Percentiles rank a stretch among this genome's conserved stretches.
Evolutionary conservation across 1,139 yeast species (phyloP).

Genomic region (Hemisphaericaspora subhashii): DNA sequence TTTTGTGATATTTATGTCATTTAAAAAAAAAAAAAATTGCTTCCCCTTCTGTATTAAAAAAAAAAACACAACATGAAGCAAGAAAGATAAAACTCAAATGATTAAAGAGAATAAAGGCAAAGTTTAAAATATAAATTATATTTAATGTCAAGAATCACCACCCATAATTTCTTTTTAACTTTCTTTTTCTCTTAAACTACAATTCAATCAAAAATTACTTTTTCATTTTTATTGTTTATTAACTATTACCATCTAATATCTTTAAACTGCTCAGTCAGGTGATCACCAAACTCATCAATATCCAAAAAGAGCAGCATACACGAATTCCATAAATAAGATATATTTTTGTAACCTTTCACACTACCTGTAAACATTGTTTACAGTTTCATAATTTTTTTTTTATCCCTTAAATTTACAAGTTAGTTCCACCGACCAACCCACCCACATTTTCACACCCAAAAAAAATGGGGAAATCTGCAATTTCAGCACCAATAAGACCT

Average conservation of each 20-base stretch:
- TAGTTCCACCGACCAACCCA: neutral
- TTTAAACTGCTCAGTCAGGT: neutral
- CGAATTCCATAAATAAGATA: too few species aligned
- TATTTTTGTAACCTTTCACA: neutral
- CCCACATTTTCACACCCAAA: neutral
- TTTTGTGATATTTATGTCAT: neutral
- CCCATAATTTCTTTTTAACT: constrained; percentile 1
- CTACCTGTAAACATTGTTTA: neutral
- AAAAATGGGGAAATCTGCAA: constrained; percentile 13
- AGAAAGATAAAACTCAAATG: neutral
- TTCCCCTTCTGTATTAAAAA: neutral
- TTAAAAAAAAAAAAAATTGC: too few species aligned
- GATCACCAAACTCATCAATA: neutral
- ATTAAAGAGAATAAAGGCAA: neutral
- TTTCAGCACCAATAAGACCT: constrained; percentile 10
- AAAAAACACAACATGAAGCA: neutral
- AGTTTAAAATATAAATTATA: neutral
- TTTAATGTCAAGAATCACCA: neutral
- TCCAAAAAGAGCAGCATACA: too few species aligned
- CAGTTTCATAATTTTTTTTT: neutral
- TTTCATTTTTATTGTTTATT: neutral
- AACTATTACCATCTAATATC: neutral
- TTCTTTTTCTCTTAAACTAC: neutral
- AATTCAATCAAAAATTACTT: too few species aligned
- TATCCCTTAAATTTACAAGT: neutral